Percentiles rank a stretch among this genome's conserved stretches.
Conservation (phyloP, 108 stramenopile species). For the Skeletonema potamos region DNA sequence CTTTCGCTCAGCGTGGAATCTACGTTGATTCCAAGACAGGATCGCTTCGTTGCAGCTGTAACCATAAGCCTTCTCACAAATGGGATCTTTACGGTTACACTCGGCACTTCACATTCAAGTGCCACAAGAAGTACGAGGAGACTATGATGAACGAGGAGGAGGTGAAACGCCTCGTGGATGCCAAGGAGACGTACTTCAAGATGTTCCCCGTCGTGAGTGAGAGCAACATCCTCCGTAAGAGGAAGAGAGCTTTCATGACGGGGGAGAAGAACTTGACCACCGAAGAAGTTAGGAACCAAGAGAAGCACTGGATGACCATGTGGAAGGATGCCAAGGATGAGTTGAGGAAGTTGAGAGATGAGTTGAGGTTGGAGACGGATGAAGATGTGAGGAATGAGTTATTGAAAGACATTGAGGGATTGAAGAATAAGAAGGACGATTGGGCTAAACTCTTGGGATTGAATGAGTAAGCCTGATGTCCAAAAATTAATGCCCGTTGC, state of each 20-base stretch:
- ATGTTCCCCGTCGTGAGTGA: constrained; percentile 9
- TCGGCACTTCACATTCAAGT: constrained; percentile 29
- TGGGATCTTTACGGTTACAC: constrained; percentile 28
- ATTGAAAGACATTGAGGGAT: constrained; percentile 14
- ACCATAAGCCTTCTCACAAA: constrained; percentile 25
- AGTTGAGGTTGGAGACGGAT: constrained; percentile 17
- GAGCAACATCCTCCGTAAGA: background rate
- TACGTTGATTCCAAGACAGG: constrained; percentile 10
- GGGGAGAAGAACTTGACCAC: constrained; percentile 20
- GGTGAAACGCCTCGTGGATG: constrained; percentile 7
- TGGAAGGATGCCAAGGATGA: constrained; percentile 4
- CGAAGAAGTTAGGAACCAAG: constrained; percentile 15
- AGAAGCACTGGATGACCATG: constrained; percentile 1
- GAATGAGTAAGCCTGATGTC: background rate
- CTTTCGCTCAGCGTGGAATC: constrained; percentile 7
- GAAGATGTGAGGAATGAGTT: constrained; percentile 13
- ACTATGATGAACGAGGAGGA: constrained; percentile 13
- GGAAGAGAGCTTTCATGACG: background rate
- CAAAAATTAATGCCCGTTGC: background rate
- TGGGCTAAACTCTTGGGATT: constrained; percentile 20
- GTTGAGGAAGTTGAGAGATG: constrained; percentile 1
- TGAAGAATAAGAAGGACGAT: constrained; percentile 22
- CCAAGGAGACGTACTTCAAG: constrained; percentile 11
- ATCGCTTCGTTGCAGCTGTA: constrained; percentile 27
- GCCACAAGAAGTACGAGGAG: constrained; percentile 22